Percentiles rank a stretch among this genome's conserved stretches.
phyloP scores from a whole-genome alignment of 2,329 filamentous ascomycete species.

The Hypoxylon rubiginosum region DNA sequence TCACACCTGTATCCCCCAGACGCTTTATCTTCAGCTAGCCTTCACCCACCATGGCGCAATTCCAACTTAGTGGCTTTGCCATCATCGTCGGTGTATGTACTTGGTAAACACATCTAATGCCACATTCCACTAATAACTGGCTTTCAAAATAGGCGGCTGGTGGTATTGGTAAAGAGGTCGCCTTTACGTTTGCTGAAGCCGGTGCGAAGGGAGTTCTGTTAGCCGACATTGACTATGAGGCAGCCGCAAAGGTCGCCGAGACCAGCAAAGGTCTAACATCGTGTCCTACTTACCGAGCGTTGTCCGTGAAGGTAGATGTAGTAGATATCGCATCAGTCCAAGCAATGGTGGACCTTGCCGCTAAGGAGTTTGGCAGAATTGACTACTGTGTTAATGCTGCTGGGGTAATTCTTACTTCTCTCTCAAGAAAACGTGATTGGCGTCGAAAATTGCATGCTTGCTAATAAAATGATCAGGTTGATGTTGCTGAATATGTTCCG shows the following conservation, averaged over 20 bases:
- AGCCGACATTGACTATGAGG: constrained; percentile 39
- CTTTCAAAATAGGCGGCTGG: constrained; percentile 36
- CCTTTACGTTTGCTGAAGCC: constrained; percentile 40
- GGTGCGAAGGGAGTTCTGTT: constrained; percentile 40
- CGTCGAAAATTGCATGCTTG: neutral
- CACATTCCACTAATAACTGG: neutral
- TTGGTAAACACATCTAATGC: too few species aligned
- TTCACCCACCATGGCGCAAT: constrained; percentile 23
- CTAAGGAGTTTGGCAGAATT: constrained; percentile 35
- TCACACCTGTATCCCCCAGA: too few species aligned
- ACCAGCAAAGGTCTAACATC: constrained; percentile 33
- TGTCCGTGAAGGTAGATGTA: constrained; percentile 17
- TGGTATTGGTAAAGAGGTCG: constrained; percentile 41
- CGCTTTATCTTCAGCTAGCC: too few species aligned
- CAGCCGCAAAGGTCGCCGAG: constrained; percentile 15
- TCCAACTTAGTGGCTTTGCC: constrained; percentile 25
- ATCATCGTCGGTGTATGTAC: constrained; percentile 30
- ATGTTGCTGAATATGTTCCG: constrained; percentile 39
- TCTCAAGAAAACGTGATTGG: neutral
- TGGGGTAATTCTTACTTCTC: constrained; percentile 33
- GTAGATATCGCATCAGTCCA: constrained; percentile 31
- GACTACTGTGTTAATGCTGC: constrained; percentile 42
- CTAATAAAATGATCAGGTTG: constrained; percentile 30
- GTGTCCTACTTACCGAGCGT: constrained; percentile 20
- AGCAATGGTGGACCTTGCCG: constrained; percentile 18